Evolutionary conservation across 129 eudicot species (phyloP), one percentile per base, ranked within the genome.

Genomic region (Erigeron canadensis): DNA sequence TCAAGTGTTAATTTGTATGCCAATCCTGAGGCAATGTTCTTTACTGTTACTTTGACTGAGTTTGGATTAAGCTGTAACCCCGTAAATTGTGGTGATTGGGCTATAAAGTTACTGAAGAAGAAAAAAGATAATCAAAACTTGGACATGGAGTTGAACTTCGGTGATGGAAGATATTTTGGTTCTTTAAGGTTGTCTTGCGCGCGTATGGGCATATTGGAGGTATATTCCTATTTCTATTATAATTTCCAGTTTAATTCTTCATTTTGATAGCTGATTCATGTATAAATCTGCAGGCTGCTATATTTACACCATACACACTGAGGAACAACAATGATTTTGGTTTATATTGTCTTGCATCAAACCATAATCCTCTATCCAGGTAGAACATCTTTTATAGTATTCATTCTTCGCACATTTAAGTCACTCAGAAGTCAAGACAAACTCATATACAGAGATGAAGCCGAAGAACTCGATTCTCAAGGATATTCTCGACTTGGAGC

Each of bases 41-140:
- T 95, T 76, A 79, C 71, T 61, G 79, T 95, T 65, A 84, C 96
- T 53, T 81, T 95, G 76, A 80, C 89, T 71, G 81, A 80, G 38
- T 86, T 86, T 77, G 66, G 74, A 45, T 84, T 91, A 78, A 86
- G 84, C 75, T 90, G 89, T 85, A 88, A 83, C 73, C 94, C 96
- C n/a, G 91, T 95, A 50, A 84, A 88, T 72, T 82, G 95, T 81
- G 84, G 91, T 72, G 91, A 95, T 75, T 90, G 94, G 96, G 86
- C 85, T 65, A 95, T 79, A 76, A 95, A 84, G 84, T 80, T 90
- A 82, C 83, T 78, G 81, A 95, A 95, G 89, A 82, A 84, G 79
- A 95, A 88, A 77, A 78, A 71, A 75, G 80, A 80, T 57, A 72
- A 84, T 41, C 77, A 56, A 22, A 83, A 82, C 83, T 72, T 95